These are phyloP conservation scores for Dissophora ornata DNA, from an alignment of 192 early-diverging fungal genomes.

Conservation along the genomic window DNA sequence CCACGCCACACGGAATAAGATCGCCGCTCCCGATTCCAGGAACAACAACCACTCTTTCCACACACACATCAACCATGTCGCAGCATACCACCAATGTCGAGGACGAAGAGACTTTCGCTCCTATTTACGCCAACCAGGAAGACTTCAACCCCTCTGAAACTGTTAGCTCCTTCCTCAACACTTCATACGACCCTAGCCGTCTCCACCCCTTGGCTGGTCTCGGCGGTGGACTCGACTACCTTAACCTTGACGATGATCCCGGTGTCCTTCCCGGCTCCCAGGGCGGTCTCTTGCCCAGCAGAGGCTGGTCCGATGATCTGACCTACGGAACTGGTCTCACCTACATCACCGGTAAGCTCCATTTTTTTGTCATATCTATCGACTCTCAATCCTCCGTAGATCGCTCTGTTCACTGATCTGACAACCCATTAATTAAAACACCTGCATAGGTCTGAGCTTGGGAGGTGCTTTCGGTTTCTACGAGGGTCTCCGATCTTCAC, in stretches of 20 bases:
- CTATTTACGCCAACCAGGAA: conserved; percentile 50
- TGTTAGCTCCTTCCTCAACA: conserved; percentile 62
- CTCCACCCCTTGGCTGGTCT: conserved; percentile 65
- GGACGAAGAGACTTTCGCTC: conserved; percentile 51
- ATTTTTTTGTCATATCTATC: background rate
- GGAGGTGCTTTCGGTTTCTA: conserved; percentile 82
- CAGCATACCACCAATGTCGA: conserved; percentile 46
- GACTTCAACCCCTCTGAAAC: conserved; percentile 60
- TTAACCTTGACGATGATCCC: conserved; percentile 58
- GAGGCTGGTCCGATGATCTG: conserved; percentile 83
- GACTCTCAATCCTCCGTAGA: background rate
- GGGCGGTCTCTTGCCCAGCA: conserved; percentile 72
- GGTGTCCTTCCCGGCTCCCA: conserved; percentile 45
- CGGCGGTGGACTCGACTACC: conserved; percentile 67
- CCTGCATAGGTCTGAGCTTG: conserved; percentile 59
- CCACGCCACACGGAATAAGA: too few species aligned
- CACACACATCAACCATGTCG: conserved; percentile 31
- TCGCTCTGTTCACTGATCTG: too few species aligned
- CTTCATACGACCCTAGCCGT: conserved; percentile 55
- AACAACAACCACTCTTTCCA: background rate
- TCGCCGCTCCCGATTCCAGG: too few species aligned
- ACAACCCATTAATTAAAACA: too few species aligned
- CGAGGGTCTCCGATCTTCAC: conserved; percentile 73
- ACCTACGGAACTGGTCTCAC: conserved; percentile 87
- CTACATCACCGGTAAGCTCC: conserved; percentile 71